A percentile compares a stretch with the other conserved stretches of the same genome.
phyloP scores from a whole-genome alignment of 352 stramenopile genomes.

The Phytophthora litchii region DNA sequence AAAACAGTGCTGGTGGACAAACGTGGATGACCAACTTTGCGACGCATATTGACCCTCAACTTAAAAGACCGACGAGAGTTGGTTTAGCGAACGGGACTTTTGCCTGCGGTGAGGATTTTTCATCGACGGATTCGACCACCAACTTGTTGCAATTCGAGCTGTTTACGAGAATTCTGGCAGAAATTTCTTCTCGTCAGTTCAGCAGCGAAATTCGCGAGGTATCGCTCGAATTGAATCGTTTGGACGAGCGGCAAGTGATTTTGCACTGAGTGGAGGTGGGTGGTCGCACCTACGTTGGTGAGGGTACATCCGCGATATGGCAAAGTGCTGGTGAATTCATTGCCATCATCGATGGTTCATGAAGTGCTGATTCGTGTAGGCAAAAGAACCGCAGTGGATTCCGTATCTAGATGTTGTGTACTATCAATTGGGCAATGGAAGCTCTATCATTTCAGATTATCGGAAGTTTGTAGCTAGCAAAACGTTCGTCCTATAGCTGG shows the following conservation, averaged over 20 bases:
- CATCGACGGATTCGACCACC: neutral
- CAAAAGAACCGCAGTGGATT: conserved; percentile 8
- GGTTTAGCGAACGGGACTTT: conserved; percentile 83
- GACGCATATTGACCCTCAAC: conserved; percentile 50
- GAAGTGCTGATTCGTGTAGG: conserved; percentile 57
- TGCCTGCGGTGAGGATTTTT: conserved; percentile 51
- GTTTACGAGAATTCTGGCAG: conserved; percentile 67
- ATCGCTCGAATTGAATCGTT: conserved; percentile 35
- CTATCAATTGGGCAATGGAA: conserved; percentile 47
- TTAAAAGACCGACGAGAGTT: conserved; percentile 58
- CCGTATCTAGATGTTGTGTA: conserved; percentile 48
- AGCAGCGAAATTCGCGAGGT: conserved; percentile 40
- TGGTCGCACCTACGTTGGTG: conserved; percentile 46
- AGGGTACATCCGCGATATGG: conserved; percentile 59
- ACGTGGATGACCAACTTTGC: conserved; percentile 70
- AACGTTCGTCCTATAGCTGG: too few relatives aligned
- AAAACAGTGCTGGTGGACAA: conserved; percentile 72
- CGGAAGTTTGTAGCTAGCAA: too few relatives aligned
- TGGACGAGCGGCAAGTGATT: conserved; percentile 36
- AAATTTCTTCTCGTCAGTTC: conserved; percentile 68
- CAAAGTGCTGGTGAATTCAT: conserved; percentile 57
- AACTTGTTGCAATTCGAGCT: conserved; percentile 67
- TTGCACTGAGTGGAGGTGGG: conserved; percentile 24
- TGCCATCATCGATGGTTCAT: conserved; percentile 67
- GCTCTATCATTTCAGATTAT: too few relatives aligned